These are phyloP conservation scores for Pichia sp. DNA, from an alignment of 1,139 yeast genomes.

Conservation along the genomic window DNA sequence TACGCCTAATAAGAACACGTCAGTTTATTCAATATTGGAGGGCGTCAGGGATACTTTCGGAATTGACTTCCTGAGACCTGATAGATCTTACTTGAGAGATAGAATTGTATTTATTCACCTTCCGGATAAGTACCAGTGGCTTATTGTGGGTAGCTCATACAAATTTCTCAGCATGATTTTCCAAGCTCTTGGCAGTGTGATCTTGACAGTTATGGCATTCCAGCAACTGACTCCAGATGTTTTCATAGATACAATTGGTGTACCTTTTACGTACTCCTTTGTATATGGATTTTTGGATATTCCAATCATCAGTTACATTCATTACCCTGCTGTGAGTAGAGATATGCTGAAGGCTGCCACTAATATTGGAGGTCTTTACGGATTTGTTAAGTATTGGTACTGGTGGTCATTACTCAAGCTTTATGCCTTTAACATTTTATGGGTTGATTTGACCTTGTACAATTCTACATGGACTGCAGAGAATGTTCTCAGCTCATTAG, in stretches of 20 bases:
- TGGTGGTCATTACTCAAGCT: conserved; percentile 60
- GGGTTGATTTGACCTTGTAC: conserved; percentile 59
- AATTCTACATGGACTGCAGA: conserved; percentile 90
- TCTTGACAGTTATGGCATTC: conserved; percentile 67
- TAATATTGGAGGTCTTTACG: conserved; percentile 18
- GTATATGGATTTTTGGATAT: conserved; percentile 48
- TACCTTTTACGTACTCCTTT: conserved; percentile 76
- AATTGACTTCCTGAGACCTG: conserved; percentile 38
- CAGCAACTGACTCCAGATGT: conserved; percentile 71
- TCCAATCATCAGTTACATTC: conserved; percentile 84
- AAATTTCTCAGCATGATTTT: conserved; percentile 74
- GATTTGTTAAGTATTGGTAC: conserved; percentile 47
- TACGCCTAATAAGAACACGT: conserved; percentile 35
- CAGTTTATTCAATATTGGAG: conserved; percentile 44
- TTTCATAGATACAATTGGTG: conserved; percentile 93
- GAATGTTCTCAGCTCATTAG: conserved; percentile 64
- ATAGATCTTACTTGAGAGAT: conserved; percentile 17
- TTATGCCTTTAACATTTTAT: conserved; percentile 63
- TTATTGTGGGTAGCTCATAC: conserved; percentile 73
- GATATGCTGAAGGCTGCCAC: conserved; percentile 69
- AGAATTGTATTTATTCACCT: conserved; percentile 71
- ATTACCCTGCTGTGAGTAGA: conserved; percentile 83
- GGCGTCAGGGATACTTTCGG: conserved; percentile 63
- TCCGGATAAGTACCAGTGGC: conserved; percentile 39
- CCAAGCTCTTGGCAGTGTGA: conserved; percentile 74